phyloP scores from a whole-genome alignment of 2,329 filamentous ascomycete genomes.

The Colletotrichum limetticola region DNA sequence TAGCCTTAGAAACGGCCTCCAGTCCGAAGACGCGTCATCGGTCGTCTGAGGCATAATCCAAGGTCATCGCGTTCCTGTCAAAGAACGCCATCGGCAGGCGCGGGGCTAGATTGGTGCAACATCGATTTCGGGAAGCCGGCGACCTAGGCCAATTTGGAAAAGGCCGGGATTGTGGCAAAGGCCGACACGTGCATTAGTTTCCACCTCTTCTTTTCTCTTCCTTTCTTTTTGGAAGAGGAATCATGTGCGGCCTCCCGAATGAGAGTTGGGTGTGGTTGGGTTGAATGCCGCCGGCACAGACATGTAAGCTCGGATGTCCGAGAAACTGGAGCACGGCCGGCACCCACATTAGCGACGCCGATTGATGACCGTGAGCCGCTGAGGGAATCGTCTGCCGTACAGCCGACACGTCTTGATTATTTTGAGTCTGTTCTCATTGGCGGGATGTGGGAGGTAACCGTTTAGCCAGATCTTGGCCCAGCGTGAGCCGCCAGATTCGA shows the following conservation, averaged over 20 bases:
- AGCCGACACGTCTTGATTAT: constrained; percentile 10
- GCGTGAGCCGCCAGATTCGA: not conserved
- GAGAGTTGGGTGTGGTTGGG: not conserved
- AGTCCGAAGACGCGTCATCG: not conserved
- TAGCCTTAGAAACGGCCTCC: not conserved
- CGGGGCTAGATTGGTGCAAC: not conserved
- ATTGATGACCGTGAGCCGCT: not conserved
- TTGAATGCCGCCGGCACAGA: not conserved
- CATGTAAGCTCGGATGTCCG: constrained; percentile 15
- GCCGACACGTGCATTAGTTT: constrained; percentile 32
- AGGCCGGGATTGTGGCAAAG: constrained; percentile 18
- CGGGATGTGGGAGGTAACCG: not conserved
- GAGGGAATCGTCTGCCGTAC: constrained; percentile 1
- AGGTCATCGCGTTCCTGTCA: not conserved
- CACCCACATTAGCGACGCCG: not conserved
- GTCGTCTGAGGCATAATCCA: no score
- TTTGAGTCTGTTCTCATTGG: not conserved
- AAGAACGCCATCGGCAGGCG: not conserved
- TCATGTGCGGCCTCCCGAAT: not conserved
- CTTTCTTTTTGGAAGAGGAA: not conserved
- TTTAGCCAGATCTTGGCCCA: not conserved
- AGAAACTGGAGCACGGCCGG: constrained; percentile 9
- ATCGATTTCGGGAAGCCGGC: constrained; percentile 10
- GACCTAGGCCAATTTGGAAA: constrained; percentile 3
- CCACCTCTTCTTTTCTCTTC: not conserved